These are phyloP conservation scores for Clathrospora elynae DNA, from an alignment of 2,329 filamentous ascomycete species.

Conservation along the genomic window DNA sequence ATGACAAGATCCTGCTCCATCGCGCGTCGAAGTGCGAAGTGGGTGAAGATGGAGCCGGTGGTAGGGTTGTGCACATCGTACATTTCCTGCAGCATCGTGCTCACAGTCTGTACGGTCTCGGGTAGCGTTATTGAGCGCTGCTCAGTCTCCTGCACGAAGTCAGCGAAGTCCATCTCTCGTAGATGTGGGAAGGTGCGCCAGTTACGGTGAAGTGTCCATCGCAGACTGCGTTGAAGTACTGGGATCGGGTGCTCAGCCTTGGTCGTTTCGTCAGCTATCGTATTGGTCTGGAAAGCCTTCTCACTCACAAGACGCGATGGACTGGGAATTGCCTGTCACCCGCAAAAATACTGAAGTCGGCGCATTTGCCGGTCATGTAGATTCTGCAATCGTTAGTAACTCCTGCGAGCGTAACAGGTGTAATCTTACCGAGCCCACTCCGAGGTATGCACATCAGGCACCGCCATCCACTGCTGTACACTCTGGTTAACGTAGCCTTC, in stretches of 20 bases:
- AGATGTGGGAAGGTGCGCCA: not conserved
- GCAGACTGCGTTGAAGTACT: slow-evolving; percentile 30
- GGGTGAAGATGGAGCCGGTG: slow-evolving; percentile 27
- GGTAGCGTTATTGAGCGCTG: slow-evolving; percentile 16
- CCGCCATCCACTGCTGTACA: slow-evolving; percentile 8
- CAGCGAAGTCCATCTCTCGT: slow-evolving; percentile 2
- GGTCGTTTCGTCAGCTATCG: slow-evolving; percentile 1
- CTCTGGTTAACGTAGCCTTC: slow-evolving; percentile 6
- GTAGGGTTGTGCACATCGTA: slow-evolving; percentile 24
- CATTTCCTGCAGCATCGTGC: slow-evolving; percentile 23
- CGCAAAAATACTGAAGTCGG: slow-evolving; percentile 29
- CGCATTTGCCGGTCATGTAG: slow-evolving; percentile 22
- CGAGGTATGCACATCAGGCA: not conserved
- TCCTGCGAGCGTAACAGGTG: not conserved
- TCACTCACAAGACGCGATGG: slow-evolving; percentile 26
- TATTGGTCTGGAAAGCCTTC: not conserved
- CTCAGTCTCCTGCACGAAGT: slow-evolving; percentile 17
- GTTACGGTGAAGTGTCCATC: slow-evolving; percentile 21
- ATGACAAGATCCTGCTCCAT: slow-evolving; percentile 23
- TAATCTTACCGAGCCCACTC: slow-evolving; percentile 20
- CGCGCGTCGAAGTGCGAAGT: slow-evolving; percentile 18
- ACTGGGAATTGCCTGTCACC: slow-evolving; percentile 21
- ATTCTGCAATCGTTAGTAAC: slow-evolving; percentile 14
- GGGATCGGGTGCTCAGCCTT: slow-evolving; percentile 23
- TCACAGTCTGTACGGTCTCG: slow-evolving; percentile 19